Base-by-base conservation (phyloP, 805 yeast species). In the Komagataella populi region DNA sequence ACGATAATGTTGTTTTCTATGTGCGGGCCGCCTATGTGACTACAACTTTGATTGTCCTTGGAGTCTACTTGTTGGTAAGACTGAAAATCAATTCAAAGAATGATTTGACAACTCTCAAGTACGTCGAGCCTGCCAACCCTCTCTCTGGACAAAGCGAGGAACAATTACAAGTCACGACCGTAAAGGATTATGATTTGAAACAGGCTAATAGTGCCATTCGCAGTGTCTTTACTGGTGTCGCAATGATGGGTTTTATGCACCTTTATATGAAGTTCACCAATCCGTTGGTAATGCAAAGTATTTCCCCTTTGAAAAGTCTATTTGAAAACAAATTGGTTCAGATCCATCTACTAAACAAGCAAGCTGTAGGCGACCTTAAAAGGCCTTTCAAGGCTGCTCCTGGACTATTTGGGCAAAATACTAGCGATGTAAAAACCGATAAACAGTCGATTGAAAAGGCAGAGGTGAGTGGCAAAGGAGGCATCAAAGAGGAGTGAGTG, bases 201-300 rank as follows among this genome's bases (percentile, higher is more conserved):
- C 96, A 91, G 73, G 77, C 91, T 55, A 81, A 86, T 68, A 55
- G 79, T 50, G 82, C 88, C 54, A 77, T 90, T 69, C 88, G 86
- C 70, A 80, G 95, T 57, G 78, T 88, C 58, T 82, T 84, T 76
- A 86, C 95, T 56, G 85, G 95, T 57, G 65, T 90, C 59, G 96
- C 95, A 61, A 88, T 93, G 96, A 90, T 93, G 90, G 95, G 84
- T 23, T 86, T 91, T 82, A 90, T 91, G 98, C 99, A 93, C 70
- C 64, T 93, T 55, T 91, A 91, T 81, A 81, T 93, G 95, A 85
- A 88, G 71, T 93, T 88, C 77, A 89, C 97, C 68, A 89, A 93
- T 72, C 99, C 99, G 54, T 78, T 93, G 66, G 81, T 93, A 59
- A 85, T 91, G 89, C 98, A 93, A 74, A 82, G 90, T 56, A 79